Percentiles rank a stretch among this genome's conserved stretches.
phyloP scores from a whole-genome alignment of 2,329 filamentous ascomycete genomes.

The Pseudophaeomoniella oleicola region DNA sequence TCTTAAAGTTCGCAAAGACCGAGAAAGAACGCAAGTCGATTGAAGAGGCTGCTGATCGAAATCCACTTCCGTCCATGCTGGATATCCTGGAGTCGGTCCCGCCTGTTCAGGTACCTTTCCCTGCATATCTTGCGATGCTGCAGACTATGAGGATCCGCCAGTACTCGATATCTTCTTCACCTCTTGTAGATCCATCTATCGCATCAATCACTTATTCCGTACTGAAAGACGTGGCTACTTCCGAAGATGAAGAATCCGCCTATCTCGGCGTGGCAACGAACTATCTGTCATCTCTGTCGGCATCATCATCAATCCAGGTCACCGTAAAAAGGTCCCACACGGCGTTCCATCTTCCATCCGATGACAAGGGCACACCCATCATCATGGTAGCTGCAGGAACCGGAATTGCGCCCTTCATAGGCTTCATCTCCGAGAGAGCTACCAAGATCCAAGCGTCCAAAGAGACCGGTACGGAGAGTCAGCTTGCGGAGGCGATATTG shows the following conservation, averaged over 20 bases:
- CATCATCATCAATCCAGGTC: conserved; percentile 18
- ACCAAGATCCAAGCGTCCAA: conserved; percentile 3
- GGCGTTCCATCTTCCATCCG: conserved; percentile 20
- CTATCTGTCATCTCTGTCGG: conserved; percentile 37
- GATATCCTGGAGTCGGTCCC: conserved; percentile 55
- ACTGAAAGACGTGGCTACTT: conserved; percentile 30
- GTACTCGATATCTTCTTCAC: conserved; percentile 67
- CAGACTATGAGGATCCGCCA: conserved; percentile 66
- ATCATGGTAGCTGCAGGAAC: conserved; percentile 24
- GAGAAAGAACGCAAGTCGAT: not conserved
- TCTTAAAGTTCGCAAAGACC: not conserved
- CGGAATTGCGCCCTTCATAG: conserved; percentile 16
- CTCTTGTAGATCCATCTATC: conserved; percentile 40
- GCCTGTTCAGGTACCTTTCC: conserved; percentile 45
- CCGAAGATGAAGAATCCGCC: conserved; percentile 29
- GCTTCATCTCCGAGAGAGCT: conserved; percentile 12
- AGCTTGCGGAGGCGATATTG: conserved; percentile 6
- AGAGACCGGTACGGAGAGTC: conserved; percentile 3
- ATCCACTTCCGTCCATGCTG: conserved; percentile 27
- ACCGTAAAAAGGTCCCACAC: conserved; percentile 19
- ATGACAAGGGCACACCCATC: conserved; percentile 19
- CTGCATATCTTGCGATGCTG: conserved; percentile 54
- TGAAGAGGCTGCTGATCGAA: not conserved
- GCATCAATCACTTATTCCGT: conserved; percentile 56
- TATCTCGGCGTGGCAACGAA: conserved; percentile 47